Evolutionary conservation across 441 rosid species (phyloP).

Genomic region (Populus hybrid): DNA sequence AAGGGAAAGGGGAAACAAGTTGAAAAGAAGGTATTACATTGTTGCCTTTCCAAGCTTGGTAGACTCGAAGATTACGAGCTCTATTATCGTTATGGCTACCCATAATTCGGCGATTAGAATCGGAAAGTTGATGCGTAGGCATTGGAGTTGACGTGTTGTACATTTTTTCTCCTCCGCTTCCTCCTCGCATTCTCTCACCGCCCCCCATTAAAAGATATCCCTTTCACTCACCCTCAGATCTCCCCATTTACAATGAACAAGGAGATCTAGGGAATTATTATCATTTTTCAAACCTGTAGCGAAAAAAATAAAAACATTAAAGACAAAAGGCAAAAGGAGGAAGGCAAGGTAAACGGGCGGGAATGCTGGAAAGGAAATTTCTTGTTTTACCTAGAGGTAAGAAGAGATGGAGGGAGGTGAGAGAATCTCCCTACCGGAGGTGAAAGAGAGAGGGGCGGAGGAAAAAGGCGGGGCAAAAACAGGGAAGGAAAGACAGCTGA

Average conservation of each 20-base stretch:
- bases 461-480: neutral
- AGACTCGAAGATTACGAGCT: constrained; percentile 32
- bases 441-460: neutral
- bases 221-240: constrained; percentile 2
- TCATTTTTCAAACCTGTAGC: neutral
- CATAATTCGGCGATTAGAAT: constrained; percentile 36
- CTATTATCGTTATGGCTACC: constrained; percentile 4
- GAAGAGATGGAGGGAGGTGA: neutral
- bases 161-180: constrained; percentile 19
- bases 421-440: neutral
- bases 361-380: neutral
- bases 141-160: constrained; percentile 25
- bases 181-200: constrained; percentile 6
- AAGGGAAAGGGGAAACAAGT: neutral
- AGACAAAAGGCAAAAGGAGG: neutral
- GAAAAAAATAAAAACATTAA: neutral
- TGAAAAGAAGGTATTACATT: constrained; percentile 32
- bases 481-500: neutral
- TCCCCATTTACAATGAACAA: neutral
- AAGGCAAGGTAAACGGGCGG: neutral
- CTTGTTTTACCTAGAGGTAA: neutral
- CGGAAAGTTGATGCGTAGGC: constrained; percentile 27
- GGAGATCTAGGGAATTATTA: neutral
- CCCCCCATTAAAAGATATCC: neutral
- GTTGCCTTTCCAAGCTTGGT: constrained; percentile 65